Conservation (phyloP, 768 basidiomycete genomes). For the Macrolepiota dolichaula region DNA sequence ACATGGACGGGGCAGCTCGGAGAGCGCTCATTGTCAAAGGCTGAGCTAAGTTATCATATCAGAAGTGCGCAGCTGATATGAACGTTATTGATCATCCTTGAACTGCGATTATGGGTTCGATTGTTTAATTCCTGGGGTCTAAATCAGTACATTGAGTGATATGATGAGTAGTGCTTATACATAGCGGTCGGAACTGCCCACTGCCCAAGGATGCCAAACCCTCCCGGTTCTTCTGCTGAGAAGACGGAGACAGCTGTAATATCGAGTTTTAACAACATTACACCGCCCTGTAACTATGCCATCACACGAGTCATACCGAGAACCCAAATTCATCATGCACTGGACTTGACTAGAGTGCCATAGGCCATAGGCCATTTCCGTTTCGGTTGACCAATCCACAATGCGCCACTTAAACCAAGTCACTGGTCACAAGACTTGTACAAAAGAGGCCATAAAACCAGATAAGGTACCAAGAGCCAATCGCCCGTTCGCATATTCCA, state of each 20-base stretch:
- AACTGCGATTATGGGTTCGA: not conserved
- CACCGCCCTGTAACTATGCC: not conserved
- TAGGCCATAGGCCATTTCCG: not conserved
- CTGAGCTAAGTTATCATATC: conserved; percentile 1
- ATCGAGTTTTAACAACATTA: not conserved
- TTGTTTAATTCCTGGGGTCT: not conserved
- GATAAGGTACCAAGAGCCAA: conserved; percentile 7
- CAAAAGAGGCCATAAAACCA: conserved; percentile 7
- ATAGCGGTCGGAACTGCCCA: not conserved
- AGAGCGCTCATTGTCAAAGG: not conserved
- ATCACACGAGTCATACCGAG: not conserved
- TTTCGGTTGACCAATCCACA: not conserved
- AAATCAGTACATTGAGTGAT: not conserved
- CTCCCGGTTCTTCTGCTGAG: not conserved
- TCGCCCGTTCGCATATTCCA: not conserved
- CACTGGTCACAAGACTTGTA: not conserved
- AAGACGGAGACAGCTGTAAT: not conserved
- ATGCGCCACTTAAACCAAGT: not conserved
- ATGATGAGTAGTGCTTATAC: not conserved
- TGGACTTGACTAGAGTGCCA: not conserved
- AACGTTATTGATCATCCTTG: not conserved
- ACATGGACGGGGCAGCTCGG: not conserved
- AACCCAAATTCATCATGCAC: not conserved
- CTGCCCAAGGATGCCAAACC: not conserved
- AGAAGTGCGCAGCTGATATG: conserved; percentile 4